phyloP scores from a whole-genome alignment of 2,329 filamentous ascomycete genomes.

The Diaporthe australafricana region DNA sequence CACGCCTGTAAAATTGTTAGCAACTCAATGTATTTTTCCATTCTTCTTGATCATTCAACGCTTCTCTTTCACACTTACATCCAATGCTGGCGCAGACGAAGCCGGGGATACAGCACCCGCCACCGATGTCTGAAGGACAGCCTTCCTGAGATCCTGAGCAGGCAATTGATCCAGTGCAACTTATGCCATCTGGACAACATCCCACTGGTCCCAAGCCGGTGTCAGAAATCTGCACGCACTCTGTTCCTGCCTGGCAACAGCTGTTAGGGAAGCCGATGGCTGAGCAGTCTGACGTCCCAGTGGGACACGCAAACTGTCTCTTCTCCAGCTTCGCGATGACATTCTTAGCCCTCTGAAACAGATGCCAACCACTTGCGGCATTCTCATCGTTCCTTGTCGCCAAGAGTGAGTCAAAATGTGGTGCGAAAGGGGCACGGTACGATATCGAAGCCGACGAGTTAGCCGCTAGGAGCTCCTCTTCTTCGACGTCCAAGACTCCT shows the following conservation, averaged over 20 bases:
- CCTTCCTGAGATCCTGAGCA: conserved; percentile 72
- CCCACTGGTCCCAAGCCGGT: conserved; percentile 75
- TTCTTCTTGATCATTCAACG: neutral
- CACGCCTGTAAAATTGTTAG: conserved; percentile 46
- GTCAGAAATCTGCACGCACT: conserved; percentile 74
- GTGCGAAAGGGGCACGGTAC: conserved; percentile 63
- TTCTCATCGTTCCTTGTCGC: conserved; percentile 20
- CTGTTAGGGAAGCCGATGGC: conserved; percentile 75
- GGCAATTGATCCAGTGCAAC: conserved; percentile 72
- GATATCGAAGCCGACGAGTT: conserved; percentile 50
- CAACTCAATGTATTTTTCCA: conserved; percentile 10
- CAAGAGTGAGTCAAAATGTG: conserved; percentile 52
- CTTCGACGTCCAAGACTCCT: conserved; percentile 39
- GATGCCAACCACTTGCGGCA: conserved; percentile 39
- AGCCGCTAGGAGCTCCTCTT: conserved; percentile 44
- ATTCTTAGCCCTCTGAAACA: conserved; percentile 58
- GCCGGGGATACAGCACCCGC: conserved; percentile 81
- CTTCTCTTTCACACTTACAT: conserved; percentile 65
- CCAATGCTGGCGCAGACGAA: conserved; percentile 77
- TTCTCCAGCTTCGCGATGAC: conserved; percentile 62
- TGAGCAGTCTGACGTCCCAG: conserved; percentile 73
- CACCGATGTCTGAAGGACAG: conserved; percentile 74
- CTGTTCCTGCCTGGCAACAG: conserved; percentile 76
- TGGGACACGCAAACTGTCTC: conserved; percentile 74
- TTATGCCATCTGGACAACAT: conserved; percentile 76